phyloP scores from a whole-genome alignment of 768 basidiomycete species.

The Paxillus involutus region DNA sequence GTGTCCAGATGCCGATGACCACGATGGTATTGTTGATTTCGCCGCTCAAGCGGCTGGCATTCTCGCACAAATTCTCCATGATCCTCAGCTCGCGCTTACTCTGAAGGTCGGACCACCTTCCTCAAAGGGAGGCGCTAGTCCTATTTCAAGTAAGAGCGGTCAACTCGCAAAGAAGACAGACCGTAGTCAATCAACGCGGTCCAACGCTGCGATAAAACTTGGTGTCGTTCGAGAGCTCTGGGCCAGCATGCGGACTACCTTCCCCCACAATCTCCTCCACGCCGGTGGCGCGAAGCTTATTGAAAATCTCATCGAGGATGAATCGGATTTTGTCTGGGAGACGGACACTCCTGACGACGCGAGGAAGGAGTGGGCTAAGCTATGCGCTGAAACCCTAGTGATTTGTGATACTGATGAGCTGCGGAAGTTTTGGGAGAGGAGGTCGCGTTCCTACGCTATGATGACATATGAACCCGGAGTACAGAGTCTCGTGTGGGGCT shows the following conservation, averaged over 20 bases:
- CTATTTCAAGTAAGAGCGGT: background rate
- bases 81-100: slow-evolving; percentile 44
- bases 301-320: slow-evolving; percentile 46
- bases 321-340: slow-evolving; percentile 43
- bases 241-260: slow-evolving; percentile 41
- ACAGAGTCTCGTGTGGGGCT: slow-evolving; percentile 55
- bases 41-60: slow-evolving; percentile 41
- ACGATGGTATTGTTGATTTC: slow-evolving; percentile 38
- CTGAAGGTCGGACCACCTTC: slow-evolving; percentile 22
- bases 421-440: slow-evolving; percentile 50
- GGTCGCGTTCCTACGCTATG: slow-evolving; percentile 18
- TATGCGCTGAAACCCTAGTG: slow-evolving; percentile 56
- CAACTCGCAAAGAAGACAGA: slow-evolving; percentile 8
- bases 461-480: slow-evolving; percentile 40
- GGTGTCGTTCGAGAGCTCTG: slow-evolving; percentile 59
- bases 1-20: slow-evolving; percentile 43
- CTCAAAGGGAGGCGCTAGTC: slow-evolving; percentile 4
- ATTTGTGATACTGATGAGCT: slow-evolving; percentile 48
- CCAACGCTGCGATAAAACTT: slow-evolving; percentile 56
- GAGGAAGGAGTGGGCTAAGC: slow-evolving; percentile 54
- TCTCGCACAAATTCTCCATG: slow-evolving; percentile 49
- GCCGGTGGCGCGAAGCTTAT: slow-evolving; percentile 48
- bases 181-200: slow-evolving; percentile 14
- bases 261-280: slow-evolving; percentile 43
- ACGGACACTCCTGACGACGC: slow-evolving; percentile 45